phyloP scores from a whole-genome alignment of 768 basidiomycete species.

The Podaxis pistillaris region DNA sequence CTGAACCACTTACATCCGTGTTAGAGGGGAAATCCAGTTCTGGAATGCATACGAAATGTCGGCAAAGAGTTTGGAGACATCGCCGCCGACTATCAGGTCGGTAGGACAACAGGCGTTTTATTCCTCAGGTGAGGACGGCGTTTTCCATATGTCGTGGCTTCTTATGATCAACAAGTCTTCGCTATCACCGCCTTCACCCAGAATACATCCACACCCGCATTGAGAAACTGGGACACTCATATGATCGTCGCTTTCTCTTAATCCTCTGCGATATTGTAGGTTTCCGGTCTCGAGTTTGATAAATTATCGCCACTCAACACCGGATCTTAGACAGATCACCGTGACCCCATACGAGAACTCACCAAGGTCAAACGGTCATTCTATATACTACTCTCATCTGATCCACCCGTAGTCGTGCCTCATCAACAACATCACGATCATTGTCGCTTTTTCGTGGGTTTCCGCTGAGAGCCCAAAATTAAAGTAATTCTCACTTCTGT shows the following conservation, averaged over 20 bases:
- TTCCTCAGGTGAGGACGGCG: slow-evolving; percentile 70
- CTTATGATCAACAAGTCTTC: slow-evolving; percentile 51
- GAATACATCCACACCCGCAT: slow-evolving; percentile 95
- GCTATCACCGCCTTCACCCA: slow-evolving; percentile 94
- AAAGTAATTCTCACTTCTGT: slow-evolving; percentile 4
- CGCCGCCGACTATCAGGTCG: slow-evolving; percentile 92
- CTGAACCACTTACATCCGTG: not conserved
- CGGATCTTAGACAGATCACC: slow-evolving; percentile 75
- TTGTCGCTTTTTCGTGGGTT: slow-evolving; percentile 80
- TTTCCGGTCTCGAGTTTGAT: not conserved
- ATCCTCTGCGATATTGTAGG: slow-evolving; percentile 90
- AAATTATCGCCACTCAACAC: not conserved
- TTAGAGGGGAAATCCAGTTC: slow-evolving; percentile 86
- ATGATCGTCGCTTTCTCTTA: slow-evolving; percentile 82
- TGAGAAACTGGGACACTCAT: slow-evolving; percentile 78
- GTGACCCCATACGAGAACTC: slow-evolving; percentile 87
- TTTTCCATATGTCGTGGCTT: not conserved
- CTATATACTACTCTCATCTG: not conserved
- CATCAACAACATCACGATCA: slow-evolving; percentile 89
- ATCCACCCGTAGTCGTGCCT: slow-evolving; percentile 59
- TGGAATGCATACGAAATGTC: slow-evolving; percentile 83
- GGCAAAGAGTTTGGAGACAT: slow-evolving; percentile 96
- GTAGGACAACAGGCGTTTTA: slow-evolving; percentile 87
- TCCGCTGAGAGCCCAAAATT: not conserved
- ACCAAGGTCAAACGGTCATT: slow-evolving; percentile 59